Evolutionary conservation across 2,329 filamentous ascomycete genomes (phyloP).

Genomic region (Eutypella sp.): DNA sequence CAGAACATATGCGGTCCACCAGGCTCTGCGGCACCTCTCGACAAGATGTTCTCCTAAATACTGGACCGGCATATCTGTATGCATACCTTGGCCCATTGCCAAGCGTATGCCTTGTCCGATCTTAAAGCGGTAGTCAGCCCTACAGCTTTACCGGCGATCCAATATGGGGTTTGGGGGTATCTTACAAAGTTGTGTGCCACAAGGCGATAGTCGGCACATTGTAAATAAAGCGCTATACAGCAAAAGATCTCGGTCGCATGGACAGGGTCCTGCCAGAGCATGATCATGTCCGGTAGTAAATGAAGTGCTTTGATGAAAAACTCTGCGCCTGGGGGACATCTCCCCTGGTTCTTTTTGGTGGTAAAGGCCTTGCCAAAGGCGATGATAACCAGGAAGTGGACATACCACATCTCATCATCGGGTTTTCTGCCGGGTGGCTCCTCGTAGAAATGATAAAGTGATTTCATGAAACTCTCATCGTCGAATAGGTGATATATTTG

Average conservation of each 20-base stretch:
- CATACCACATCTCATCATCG: slow-evolving; percentile 39
- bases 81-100: slow-evolving; percentile 45
- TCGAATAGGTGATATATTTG: slow-evolving; percentile 52
- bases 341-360: slow-evolving; percentile 28
- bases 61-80: slow-evolving; percentile 43
- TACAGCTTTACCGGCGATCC: background rate
- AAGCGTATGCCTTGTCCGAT: slow-evolving; percentile 48
- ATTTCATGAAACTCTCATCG: slow-evolving; percentile 44
- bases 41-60: slow-evolving; percentile 35
- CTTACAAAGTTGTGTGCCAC: slow-evolving; percentile 41
- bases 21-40: slow-evolving; percentile 43
- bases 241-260: slow-evolving; percentile 45
- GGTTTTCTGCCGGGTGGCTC: slow-evolving; percentile 10
- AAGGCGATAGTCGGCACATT: slow-evolving; percentile 43
- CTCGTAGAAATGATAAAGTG: slow-evolving; percentile 36
- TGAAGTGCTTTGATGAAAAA: slow-evolving; percentile 41
- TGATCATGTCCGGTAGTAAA: slow-evolving; percentile 36
- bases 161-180: background rate
- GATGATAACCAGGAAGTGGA: slow-evolving; percentile 48
- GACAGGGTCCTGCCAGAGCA: slow-evolving; percentile 37
- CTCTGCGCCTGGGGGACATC: slow-evolving; percentile 40
- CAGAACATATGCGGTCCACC: slow-evolving; percentile 51
- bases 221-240: slow-evolving; percentile 47
- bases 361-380: slow-evolving; percentile 52
- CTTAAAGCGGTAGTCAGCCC: slow-evolving; percentile 15